A percentile compares a stretch with the other conserved stretches of the same genome.
These are phyloP conservation scores for Bacidia rubella DNA, from an alignment of 495 filamentous ascomycete genomes.

Conservation along the genomic window DNA sequence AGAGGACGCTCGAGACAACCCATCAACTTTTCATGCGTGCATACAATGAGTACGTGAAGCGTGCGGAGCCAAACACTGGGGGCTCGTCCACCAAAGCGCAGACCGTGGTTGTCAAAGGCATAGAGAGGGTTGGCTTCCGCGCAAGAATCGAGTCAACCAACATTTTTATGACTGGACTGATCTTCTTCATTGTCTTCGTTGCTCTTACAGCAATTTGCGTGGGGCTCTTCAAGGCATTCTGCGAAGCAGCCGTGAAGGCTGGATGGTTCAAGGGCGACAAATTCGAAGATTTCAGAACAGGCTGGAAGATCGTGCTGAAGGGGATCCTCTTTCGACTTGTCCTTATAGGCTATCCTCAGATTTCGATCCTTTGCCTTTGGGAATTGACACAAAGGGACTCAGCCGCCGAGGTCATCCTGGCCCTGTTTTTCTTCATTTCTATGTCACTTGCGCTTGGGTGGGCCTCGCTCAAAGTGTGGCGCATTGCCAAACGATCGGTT, in stretches of 20 bases:
- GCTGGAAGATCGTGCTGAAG: slow-evolving; percentile 75
- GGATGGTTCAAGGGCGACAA: slow-evolving; percentile 75
- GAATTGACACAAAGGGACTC: slow-evolving; percentile 83
- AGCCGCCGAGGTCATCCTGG: slow-evolving; percentile 72
- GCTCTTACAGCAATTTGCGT: slow-evolving; percentile 58
- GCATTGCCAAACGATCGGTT: slow-evolving; percentile 76
- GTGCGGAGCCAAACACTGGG: slow-evolving; percentile 32
- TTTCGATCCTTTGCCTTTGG: slow-evolving; percentile 85
- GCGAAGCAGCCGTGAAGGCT: slow-evolving; percentile 57
- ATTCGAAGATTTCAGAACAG: slow-evolving; percentile 87
- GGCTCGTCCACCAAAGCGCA: slow-evolving; percentile 31
- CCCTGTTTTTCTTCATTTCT: slow-evolving; percentile 77
- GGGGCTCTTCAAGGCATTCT: slow-evolving; percentile 61
- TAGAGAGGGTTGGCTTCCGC: slow-evolving; percentile 79
- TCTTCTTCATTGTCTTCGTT: slow-evolving; percentile 81
- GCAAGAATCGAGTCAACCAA: slow-evolving; percentile 82
- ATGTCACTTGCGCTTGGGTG: slow-evolving; percentile 69
- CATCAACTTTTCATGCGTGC: slow-evolving; percentile 33
- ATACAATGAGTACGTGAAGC: slow-evolving; percentile 34
- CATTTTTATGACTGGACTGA: slow-evolving; percentile 82
- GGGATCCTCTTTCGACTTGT: slow-evolving; percentile 87
- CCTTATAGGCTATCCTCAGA: slow-evolving; percentile 88
- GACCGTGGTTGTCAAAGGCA: slow-evolving; percentile 63
- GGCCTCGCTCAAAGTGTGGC: slow-evolving; percentile 81
- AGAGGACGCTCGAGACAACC: slow-evolving; percentile 16